These are phyloP conservation scores for Pelagomonas calceolata DNA, from an alignment of 108 stramenopile genomes.

Conservation along the genomic window DNA sequence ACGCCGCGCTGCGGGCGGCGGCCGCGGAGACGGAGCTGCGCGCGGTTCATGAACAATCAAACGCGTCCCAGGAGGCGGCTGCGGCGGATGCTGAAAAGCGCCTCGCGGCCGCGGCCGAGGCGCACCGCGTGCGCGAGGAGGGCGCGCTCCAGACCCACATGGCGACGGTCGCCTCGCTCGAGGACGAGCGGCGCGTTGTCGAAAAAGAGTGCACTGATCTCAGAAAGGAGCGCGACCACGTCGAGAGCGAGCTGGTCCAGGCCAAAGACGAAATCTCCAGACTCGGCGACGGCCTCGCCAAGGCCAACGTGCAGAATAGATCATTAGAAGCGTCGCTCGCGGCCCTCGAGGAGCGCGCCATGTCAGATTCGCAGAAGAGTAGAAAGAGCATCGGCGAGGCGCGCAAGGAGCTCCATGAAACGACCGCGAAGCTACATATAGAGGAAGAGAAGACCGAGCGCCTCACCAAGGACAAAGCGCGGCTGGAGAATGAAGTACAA, in stretches of 20 bases:
- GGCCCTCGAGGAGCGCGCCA: neutral
- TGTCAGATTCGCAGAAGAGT: neutral
- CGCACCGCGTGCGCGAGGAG: too few species aligned
- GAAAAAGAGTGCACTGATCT: too few species aligned
- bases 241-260: neutral
- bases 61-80: too few species aligned
- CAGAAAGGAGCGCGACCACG: too few species aligned
- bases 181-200: too few species aligned
- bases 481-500: neutral
- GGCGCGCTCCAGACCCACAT: too few species aligned
- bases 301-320: neutral
- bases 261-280: neutral
- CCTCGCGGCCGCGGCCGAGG: too few species aligned
- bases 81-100: too few species aligned
- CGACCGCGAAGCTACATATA: neutral
- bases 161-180: too few species aligned
- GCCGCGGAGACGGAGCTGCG: too few species aligned
- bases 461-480: neutral
- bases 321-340: neutral
- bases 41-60: too few species aligned
- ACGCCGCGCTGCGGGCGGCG: too few species aligned
- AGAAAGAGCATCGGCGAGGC: neutral
- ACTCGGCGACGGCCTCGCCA: neutral
- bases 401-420: neutral
- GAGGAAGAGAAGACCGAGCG: neutral